These are phyloP conservation scores for Fraxinus pennsylvanica DNA, from an alignment of 257 asterid genomes.

Conservation along the genomic window DNA sequence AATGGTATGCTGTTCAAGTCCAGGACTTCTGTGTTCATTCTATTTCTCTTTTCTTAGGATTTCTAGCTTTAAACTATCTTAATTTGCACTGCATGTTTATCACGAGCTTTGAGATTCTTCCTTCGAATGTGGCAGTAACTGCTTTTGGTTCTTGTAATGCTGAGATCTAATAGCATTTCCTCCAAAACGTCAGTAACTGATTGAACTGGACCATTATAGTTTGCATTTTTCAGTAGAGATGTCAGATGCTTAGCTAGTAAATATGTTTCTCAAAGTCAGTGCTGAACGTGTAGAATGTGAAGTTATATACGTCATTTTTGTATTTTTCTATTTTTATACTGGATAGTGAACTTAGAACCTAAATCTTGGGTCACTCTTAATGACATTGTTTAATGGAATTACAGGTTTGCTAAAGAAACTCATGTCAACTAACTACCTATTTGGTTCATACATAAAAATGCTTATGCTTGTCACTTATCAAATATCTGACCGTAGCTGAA, in stretches of 20 bases:
- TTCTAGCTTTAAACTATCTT: background rate
- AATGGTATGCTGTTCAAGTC: background rate
- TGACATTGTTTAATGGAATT: conserved; percentile 1
- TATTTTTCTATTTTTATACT: too few species aligned
- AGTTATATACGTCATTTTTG: background rate
- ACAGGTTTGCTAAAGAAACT: background rate
- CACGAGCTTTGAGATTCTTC: conserved; percentile 3
- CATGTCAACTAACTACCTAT: background rate
- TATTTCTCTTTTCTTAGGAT: background rate
- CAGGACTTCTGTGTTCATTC: background rate
- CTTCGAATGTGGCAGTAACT: conserved; percentile 1
- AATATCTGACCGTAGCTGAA: background rate
- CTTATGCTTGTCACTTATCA: background rate
- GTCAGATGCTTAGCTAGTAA: background rate
- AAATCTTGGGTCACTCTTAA: conserved; percentile 1
- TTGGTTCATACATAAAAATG: background rate
- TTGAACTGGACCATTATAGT: conserved; percentile 5
- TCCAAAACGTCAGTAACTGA: background rate
- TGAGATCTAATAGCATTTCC: background rate
- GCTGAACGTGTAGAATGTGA: background rate
- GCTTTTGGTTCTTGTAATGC: background rate
- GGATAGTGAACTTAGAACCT: conserved; percentile 1
- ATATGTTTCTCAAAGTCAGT: background rate
- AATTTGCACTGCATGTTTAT: background rate
- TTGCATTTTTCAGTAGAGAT: background rate